Base-by-base conservation (phyloP, 495 filamentous ascomycete genomes). In the Penicillium lagena region DNA sequence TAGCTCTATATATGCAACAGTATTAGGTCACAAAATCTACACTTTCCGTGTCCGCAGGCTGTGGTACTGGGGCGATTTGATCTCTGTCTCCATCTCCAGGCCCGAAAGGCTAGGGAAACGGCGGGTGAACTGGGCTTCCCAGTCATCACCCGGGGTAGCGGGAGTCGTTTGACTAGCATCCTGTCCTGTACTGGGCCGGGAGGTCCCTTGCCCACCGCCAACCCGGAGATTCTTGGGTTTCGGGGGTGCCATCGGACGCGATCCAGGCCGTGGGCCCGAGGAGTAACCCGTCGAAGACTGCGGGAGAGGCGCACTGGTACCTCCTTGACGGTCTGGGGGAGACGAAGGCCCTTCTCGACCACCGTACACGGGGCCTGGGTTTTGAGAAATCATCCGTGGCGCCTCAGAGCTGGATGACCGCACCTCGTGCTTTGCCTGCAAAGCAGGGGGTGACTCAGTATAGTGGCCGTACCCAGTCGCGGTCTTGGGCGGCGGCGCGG, bases 391-490 rank as follows among this genome's bases (percentile, higher is more conserved):
- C 29, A 2, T 6, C 6, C 43, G 43, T 7, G 38, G 9, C 33
- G 38, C 32, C 11, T 27, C 37, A 9, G 53, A 35, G 9, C 29
- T 27, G 1, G 36, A 36, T 35, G 46, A 13, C 35, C 42, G 45
- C 9, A 36, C 37, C 27, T 62, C 60, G 35, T 56, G 63, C 58
- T 68, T 69, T 62, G 66, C 63, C 64, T 61, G 67, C 62, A 63
- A 63, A 70, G 62, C 58, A 48, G 56, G 39, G 42, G 62, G 44
- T 9, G 58, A 43, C 11, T 90, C 85, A 7, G 89, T 86, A 59
- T 80, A 96, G 39, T 79, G 80, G 11, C 93, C 93, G 63, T 96
- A 97, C 7, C 90, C 93, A 46, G 89, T 81, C 4, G 89, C 89
- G 1, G 89, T 93, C 55, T 85, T 84, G 11, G 78, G 73, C 7